A percentile compares a stretch with the other conserved stretches of the same genome.
Evolutionary conservation across 257 asterid species (phyloP).

Genomic region (Ajuga chamaepitys): DNA sequence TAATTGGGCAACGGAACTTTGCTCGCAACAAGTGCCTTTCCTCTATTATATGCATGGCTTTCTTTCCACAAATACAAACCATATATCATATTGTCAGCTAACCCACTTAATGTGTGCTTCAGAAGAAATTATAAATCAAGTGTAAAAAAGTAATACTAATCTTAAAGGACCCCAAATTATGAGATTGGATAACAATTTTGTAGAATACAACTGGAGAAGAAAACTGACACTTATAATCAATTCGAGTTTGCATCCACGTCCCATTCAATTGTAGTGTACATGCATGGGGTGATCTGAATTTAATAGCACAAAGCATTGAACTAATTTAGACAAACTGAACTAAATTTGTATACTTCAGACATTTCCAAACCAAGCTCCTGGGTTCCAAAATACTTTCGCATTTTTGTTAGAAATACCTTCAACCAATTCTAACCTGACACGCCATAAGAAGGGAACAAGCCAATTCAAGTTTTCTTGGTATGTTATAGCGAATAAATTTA

Average conservation of each 20-base stretch:
- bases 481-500: neutral
- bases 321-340: neutral
- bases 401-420: neutral
- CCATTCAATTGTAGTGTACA: neutral
- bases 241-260: neutral
- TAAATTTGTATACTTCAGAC: constrained; percentile 4
- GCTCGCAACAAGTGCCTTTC: constrained; percentile 89
- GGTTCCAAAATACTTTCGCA: neutral
- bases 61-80: constrained; percentile 56
- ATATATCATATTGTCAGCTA: constrained; percentile 20
- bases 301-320: neutral
- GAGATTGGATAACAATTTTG: neutral
- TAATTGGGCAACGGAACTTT: constrained; percentile 86
- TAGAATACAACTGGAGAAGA: neutral
- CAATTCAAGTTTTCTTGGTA: neutral
- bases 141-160: neutral
- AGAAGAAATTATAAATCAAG: neutral
- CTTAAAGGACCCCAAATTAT: neutral
- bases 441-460: neutral
- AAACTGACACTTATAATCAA: neutral
- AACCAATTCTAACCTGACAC: neutral
- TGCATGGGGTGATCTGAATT: neutral
- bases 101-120: constrained; percentile 3
- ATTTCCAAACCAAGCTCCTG: neutral
- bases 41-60: constrained; percentile 90